These are phyloP conservation scores for Heliamphora exappendiculata DNA, from an alignment of 148 eudicot species.

Conservation along the genomic window DNA sequence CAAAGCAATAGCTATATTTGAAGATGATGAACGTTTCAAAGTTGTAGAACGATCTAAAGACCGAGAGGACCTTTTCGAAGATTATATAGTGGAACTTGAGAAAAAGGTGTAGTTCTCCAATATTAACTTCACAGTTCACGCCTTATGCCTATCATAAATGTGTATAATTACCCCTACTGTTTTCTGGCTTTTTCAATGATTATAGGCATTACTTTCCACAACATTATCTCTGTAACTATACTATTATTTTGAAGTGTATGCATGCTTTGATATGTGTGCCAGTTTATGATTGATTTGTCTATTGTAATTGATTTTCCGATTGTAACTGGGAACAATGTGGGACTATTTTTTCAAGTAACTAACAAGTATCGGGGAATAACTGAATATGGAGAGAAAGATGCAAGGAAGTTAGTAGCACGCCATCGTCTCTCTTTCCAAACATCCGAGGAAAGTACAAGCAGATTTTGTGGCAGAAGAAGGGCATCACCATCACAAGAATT, in stretches of 20 bases:
- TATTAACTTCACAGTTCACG: background rate
- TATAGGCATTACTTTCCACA: background rate
- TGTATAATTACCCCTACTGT: background rate
- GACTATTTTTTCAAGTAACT: background rate
- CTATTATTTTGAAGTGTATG: background rate
- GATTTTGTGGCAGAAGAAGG: background rate
- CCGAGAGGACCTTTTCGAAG: constrained; percentile 78
- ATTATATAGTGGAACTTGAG: constrained; percentile 54
- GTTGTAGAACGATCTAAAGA: constrained; percentile 78
- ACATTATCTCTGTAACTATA: background rate
- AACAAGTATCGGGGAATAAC: background rate
- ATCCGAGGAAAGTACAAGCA: background rate
- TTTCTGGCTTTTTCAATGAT: constrained; percentile 1
- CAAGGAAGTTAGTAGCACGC: background rate
- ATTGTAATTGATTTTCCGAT: background rate
- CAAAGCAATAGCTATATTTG: constrained; percentile 55
- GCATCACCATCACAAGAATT: background rate
- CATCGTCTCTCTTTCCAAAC: background rate
- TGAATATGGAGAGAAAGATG: background rate
- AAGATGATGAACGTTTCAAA: constrained; percentile 83
- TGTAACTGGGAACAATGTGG: background rate
- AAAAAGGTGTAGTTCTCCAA: constrained; percentile 48
- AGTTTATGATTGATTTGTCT: background rate
- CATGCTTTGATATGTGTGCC: background rate
- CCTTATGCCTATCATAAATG: background rate